phyloP scores from a whole-genome alignment of 257 asterid species.

The Fraxinus americana region DNA sequence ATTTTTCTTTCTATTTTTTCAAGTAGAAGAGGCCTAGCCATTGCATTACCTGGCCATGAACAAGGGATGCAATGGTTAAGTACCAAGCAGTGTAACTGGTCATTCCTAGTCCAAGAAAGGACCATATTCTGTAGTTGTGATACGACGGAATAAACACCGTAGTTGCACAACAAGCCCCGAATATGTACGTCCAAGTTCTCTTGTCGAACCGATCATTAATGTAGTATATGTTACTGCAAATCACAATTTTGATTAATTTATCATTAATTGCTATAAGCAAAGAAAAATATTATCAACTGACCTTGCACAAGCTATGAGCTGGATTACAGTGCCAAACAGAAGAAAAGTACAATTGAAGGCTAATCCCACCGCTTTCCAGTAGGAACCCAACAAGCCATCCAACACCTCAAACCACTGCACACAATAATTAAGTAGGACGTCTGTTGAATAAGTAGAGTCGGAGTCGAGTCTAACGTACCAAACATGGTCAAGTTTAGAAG shows the following conservation, averaged over 20 bases:
- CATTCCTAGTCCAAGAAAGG: slow-evolving; percentile 40
- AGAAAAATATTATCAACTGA: background rate
- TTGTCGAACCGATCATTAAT: slow-evolving; percentile 31
- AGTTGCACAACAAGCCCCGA: slow-evolving; percentile 1
- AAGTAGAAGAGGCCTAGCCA: too few relatives aligned
- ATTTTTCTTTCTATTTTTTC: too few relatives aligned
- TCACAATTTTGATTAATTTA: background rate
- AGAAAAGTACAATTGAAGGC: slow-evolving; percentile 41
- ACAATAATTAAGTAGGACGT: background rate
- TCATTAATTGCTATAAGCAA: too few relatives aligned
- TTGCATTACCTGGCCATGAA: slow-evolving; percentile 36
- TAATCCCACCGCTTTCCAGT: slow-evolving; percentile 38
- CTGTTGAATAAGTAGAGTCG: too few relatives aligned
- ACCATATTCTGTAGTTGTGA: slow-evolving; percentile 45
- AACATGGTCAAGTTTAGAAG: background rate
- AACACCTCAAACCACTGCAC: slow-evolving; percentile 39
- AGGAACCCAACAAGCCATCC: slow-evolving; percentile 37
- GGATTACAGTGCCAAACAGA: slow-evolving; percentile 35
- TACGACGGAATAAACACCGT: slow-evolving; percentile 21
- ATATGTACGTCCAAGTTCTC: slow-evolving; percentile 35
- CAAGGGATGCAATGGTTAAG: slow-evolving; percentile 37
- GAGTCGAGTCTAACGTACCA: too few relatives aligned
- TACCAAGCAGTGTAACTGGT: slow-evolving; percentile 43
- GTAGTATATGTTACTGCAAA: slow-evolving; percentile 37
- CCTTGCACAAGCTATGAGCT: slow-evolving; percentile 44